A percentile compares a stretch with the other conserved stretches of the same genome.
These are phyloP conservation scores for Rutidosis leptorrhynchoides DNA, from an alignment of 129 eudicot species.

Conservation along the genomic window DNA sequence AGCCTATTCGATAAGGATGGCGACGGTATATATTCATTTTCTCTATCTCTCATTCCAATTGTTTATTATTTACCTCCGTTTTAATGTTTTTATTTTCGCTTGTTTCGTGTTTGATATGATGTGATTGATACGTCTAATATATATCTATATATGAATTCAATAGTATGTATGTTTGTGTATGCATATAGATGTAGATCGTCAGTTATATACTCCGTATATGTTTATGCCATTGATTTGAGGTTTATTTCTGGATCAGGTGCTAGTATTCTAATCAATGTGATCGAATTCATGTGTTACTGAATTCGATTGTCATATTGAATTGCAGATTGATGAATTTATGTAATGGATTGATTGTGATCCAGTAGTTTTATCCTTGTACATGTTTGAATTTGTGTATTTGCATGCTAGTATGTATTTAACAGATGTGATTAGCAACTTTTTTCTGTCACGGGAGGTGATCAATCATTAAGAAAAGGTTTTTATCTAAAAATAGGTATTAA, in stretches of 20 bases:
- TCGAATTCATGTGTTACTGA: conserved; percentile 11
- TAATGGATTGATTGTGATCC: not conserved
- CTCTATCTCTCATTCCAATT: not conserved
- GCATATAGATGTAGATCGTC: too few relatives aligned
- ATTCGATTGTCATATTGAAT: conserved; percentile 4
- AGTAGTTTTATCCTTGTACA: not conserved
- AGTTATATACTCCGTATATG: not conserved
- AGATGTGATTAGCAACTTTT: not conserved
- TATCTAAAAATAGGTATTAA: not conserved
- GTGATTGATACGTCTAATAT: not conserved
- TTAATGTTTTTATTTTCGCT: not conserved
- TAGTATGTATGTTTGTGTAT: not conserved
- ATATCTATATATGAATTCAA: not conserved
- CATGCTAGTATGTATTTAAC: not conserved
- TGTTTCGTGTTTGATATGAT: not conserved
- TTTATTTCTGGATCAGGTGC: conserved; percentile 17
- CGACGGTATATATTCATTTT: conserved; percentile 29
- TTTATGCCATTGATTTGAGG: conserved; percentile 16
- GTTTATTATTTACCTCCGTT: not conserved
- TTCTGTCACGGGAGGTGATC: conserved; percentile 1
- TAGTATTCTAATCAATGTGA: not conserved
- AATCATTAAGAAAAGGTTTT: too few relatives aligned
- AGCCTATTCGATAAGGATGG: conserved; percentile 47
- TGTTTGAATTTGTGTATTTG: not conserved
- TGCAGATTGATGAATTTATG: conserved; percentile 5